These are phyloP conservation scores for Cupressus sempervirens DNA, from an alignment of 75 land plant genomes.

Conservation along the genomic window DNA sequence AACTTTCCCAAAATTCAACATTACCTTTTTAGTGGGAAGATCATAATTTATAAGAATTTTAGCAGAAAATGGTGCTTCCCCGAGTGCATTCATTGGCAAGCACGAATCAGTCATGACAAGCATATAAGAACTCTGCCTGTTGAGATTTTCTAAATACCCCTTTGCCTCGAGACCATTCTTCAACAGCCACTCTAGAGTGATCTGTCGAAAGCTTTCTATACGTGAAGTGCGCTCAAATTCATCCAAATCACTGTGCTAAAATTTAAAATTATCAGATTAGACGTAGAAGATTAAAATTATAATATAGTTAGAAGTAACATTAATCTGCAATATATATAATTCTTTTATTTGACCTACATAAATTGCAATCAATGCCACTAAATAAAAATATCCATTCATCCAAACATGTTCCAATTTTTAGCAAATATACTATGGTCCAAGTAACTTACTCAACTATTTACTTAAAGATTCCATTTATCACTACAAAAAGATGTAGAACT, in stretches of 20 bases:
- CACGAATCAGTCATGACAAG: conserved; percentile 87
- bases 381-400: neutral
- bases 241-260: conserved; percentile 87
- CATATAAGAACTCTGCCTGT: conserved; percentile 38
- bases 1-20: neutral
- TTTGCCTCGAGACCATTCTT: conserved; percentile 16
- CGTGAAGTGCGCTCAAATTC: conserved; percentile 55
- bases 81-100: conserved; percentile 60
- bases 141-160: conserved; percentile 14
- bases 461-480: neutral
- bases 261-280: neutral
- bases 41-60: conserved; percentile 80
- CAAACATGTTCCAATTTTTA: neutral
- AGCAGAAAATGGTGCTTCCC: conserved; percentile 70
- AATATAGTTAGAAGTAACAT: neutral
- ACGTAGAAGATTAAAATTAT: neutral
- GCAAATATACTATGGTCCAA: neutral
- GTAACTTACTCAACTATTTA: neutral
- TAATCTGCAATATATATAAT: neutral
- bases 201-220: conserved; percentile 56
- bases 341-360: neutral
- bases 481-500: neutral
- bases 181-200: conserved; percentile 54
- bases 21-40: conserved; percentile 64
- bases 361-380: neutral